Percentiles rank a stretch among this genome's conserved stretches.
phyloP scores from a whole-genome alignment of 441 rosid species.

The Breynia disticha region DNA sequence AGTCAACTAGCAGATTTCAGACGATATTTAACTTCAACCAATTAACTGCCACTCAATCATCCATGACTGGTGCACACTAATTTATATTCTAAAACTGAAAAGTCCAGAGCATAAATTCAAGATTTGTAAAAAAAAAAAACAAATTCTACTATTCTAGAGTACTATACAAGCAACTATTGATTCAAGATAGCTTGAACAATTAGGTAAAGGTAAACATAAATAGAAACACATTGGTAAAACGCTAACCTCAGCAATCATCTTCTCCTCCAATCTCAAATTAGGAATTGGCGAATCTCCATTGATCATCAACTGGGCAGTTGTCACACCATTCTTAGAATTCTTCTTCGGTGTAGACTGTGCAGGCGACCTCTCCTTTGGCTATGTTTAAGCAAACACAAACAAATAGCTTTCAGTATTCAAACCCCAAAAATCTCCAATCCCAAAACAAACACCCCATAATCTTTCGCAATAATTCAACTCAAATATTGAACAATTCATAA shows the following conservation, averaged over 20 bases:
- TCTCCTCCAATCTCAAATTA: constrained; percentile 72
- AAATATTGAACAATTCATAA: no score
- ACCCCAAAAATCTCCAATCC: not conserved
- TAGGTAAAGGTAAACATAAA: constrained; percentile 1
- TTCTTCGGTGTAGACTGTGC: constrained; percentile 41
- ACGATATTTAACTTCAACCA: no score
- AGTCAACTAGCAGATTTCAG: no score
- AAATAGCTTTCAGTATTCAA: not conserved
- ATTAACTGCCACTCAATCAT: no score
- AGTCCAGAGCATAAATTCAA: no score
- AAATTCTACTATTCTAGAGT: not conserved
- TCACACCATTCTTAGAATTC: constrained; percentile 26
- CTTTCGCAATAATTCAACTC: no score
- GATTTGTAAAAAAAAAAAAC: no score
- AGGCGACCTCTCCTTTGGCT: constrained; percentile 34
- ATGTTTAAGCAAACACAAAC: constrained; percentile 10
- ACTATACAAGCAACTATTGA: not conserved
- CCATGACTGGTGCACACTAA: no score
- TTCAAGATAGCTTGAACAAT: not conserved
- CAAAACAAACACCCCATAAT: no score
- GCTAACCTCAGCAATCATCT: constrained; percentile 60
- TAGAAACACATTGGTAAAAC: constrained; percentile 2
- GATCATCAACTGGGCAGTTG: constrained; percentile 15
- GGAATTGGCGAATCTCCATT: constrained; percentile 34
- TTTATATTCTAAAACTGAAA: no score